A percentile compares a stretch with the other conserved stretches of the same genome.
Evolutionary conservation across 2,329 filamentous ascomycete species (phyloP).

Genomic region (Apiospora kogelbergensis): DNA sequence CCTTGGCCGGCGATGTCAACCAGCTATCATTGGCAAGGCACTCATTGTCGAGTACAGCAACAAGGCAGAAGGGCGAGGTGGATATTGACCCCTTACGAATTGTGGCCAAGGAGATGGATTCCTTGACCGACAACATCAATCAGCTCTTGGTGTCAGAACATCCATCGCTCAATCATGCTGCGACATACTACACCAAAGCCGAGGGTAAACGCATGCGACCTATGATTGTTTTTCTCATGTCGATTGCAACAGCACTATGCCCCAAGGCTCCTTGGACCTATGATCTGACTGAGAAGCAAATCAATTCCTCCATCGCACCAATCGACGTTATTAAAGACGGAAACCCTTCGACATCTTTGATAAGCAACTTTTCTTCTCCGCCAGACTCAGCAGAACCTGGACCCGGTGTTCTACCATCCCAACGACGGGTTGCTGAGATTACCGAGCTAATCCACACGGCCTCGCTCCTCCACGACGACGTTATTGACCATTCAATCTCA

Average conservation of each 20-base stretch:
- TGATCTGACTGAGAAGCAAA: constrained; percentile 31
- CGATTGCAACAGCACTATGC: constrained; percentile 82
- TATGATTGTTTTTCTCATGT: constrained; percentile 94
- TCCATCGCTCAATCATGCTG: constrained; percentile 88
- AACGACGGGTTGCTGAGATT: constrained; percentile 91
- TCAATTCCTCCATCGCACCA: constrained; percentile 57
- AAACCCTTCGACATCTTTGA: constrained; percentile 69
- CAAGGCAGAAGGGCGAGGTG: constrained; percentile 55
- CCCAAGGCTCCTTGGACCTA: constrained; percentile 52
- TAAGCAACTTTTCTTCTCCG: constrained; percentile 43
- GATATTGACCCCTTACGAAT: constrained; percentile 80
- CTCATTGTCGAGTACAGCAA: no score
- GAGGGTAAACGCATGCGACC: constrained; percentile 97
- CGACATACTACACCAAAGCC: constrained; percentile 96
- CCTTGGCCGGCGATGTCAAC: no score
- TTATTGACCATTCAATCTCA: constrained; percentile 89
- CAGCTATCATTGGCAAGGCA: no score
- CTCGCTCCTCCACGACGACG: constrained; percentile 94
- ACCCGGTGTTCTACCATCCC: constrained; percentile 88
- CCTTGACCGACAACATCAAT: constrained; percentile 88
- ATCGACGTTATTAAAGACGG: constrained; percentile 68
- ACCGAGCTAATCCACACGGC: constrained; percentile 97
- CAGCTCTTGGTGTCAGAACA: constrained; percentile 90
- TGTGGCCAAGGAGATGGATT: constrained; percentile 96
- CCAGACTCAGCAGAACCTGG: constrained; percentile 49